Conservation (phyloP, 768 basidiomycete genomes). For the Rhizopogon vesiculosus region DNA sequence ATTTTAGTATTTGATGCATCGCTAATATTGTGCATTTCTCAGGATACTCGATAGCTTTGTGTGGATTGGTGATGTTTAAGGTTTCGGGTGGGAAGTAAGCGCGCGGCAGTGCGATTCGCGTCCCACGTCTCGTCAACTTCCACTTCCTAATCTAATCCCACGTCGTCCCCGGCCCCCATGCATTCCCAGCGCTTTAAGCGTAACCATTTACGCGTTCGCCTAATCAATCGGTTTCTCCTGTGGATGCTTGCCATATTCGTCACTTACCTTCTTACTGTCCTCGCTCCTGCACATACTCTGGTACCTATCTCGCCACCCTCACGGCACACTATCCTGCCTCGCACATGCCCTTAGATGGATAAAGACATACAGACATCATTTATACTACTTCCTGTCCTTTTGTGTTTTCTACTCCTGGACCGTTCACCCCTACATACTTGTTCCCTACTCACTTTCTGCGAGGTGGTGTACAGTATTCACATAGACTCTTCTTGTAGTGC, state of each 20-base stretch:
- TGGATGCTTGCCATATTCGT: too few species aligned
- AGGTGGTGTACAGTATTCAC: background rate
- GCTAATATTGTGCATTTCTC: constrained; percentile 3
- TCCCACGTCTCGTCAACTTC: too few species aligned
- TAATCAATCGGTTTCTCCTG: background rate
- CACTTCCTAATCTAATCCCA: background rate
- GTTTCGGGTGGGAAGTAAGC: constrained; percentile 58
- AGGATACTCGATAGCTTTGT: constrained; percentile 88
- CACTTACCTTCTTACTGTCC: too few species aligned
- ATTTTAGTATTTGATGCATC: background rate
- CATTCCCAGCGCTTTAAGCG: background rate
- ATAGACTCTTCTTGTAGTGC: background rate
- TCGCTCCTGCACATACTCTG: too few species aligned
- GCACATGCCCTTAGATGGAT: background rate
- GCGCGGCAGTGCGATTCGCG: background rate
- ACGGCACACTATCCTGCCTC: too few species aligned
- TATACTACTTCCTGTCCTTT: background rate
- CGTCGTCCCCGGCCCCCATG: background rate
- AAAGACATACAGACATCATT: background rate
- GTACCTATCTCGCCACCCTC: too few species aligned
- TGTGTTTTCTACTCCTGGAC: background rate
- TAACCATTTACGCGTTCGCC: background rate
- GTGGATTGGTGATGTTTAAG: constrained; percentile 83
- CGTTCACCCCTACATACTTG: background rate
- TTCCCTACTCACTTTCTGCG: background rate